These are phyloP conservation scores for Escovopsis weberi DNA, from an alignment of 2,329 filamentous ascomycete genomes.

Conservation along the genomic window DNA sequence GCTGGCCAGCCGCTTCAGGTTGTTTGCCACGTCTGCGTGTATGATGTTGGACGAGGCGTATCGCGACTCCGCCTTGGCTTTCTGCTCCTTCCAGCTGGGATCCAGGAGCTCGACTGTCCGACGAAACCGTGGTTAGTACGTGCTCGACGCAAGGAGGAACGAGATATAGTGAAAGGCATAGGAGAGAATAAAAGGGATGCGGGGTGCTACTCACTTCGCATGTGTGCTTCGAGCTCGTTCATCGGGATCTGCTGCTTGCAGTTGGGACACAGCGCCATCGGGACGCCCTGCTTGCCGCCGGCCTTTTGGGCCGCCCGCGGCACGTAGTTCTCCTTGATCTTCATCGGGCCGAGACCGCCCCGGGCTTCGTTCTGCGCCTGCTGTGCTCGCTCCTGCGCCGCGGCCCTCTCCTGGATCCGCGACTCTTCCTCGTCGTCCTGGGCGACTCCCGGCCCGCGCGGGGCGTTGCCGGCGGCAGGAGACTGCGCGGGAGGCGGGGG, in stretches of 20 bases:
- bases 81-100: constrained; percentile 90
- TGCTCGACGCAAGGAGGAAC: not conserved
- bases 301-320: constrained; percentile 64
- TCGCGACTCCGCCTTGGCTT: constrained; percentile 73
- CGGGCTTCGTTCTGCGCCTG: constrained; percentile 68
- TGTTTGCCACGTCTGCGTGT: constrained; percentile 78
- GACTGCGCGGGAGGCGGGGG: constrained; percentile 17
- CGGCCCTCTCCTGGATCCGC: constrained; percentile 47
- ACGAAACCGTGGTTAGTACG: not conserved
- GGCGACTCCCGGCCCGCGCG: constrained; percentile 19
- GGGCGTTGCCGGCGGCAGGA: constrained; percentile 20
- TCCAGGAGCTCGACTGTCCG: constrained; percentile 72
- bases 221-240: constrained; percentile 79
- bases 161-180: too few relatives aligned
- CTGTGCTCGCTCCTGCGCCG: constrained; percentile 49
- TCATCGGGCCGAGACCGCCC: constrained; percentile 56
- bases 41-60: constrained; percentile 76
- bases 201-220: constrained; percentile 52
- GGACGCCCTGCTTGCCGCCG: constrained; percentile 47
- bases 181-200: not conserved
- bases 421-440: constrained; percentile 48
- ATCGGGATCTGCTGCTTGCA: constrained; percentile 82
- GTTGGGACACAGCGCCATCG: constrained; percentile 75
- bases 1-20: constrained; percentile 86
- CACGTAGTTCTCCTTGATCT: constrained; percentile 87